Evolutionary conservation across 2,329 filamentous ascomycete species (phyloP).

Genomic region (Calonectria hawksworthii): DNA sequence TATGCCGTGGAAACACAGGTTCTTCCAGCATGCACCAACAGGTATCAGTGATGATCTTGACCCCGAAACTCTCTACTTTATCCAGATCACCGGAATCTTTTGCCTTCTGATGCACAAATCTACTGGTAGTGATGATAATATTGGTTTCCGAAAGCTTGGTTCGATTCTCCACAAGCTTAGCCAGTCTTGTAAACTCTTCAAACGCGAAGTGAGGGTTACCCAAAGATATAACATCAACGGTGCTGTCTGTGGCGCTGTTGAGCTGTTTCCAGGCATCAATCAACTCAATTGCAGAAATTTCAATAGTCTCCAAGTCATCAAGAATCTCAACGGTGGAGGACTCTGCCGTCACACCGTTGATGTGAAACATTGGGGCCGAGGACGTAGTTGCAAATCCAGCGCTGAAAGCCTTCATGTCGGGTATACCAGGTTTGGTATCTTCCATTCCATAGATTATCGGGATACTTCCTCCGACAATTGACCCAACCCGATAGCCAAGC

Average conservation of each 20-base stretch:
- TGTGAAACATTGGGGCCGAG: not conserved
- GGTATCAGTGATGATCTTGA: slow-evolving; percentile 57
- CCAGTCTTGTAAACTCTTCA: slow-evolving; percentile 51
- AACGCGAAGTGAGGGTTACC: slow-evolving; percentile 62
- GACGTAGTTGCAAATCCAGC: not conserved
- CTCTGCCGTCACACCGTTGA: not conserved
- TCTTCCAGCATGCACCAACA: slow-evolving; percentile 63
- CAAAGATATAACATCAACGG: slow-evolving; percentile 56
- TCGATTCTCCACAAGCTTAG: slow-evolving; percentile 45
- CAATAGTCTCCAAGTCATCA: not conserved
- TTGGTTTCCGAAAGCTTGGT: slow-evolving; percentile 36
- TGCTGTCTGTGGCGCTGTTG: slow-evolving; percentile 27
- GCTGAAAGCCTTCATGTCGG: not conserved
- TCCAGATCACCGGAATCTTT: slow-evolving; percentile 44
- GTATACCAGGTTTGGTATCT: not conserved
- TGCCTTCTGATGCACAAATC: slow-evolving; percentile 28
- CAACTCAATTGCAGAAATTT: not conserved
- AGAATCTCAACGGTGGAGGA: not conserved
- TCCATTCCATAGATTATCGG: not conserved
- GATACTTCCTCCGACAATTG: not conserved
- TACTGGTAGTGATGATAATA: slow-evolving; percentile 36
- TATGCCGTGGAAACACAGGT: slow-evolving; percentile 49
- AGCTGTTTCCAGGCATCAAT: slow-evolving; percentile 25
- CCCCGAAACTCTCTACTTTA: slow-evolving; percentile 53
- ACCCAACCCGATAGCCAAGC: not conserved